Evolutionary conservation across 1,284 basidiomycete species (phyloP).

Genomic region (Heliocybe sulcata): DNA sequence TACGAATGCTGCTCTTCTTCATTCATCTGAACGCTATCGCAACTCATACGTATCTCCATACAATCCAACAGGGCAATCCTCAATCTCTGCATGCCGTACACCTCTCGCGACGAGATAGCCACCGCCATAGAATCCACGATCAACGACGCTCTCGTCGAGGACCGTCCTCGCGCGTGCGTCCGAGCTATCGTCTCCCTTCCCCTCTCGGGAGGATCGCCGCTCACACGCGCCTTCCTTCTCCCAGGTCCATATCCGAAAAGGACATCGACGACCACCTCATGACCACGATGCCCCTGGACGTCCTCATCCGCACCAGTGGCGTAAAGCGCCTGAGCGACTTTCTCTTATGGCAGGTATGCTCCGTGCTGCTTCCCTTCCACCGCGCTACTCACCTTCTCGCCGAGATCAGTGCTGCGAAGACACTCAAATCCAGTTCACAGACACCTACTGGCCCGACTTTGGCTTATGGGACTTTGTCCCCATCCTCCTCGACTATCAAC

Average conservation of each 20-base stretch:
- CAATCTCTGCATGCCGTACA: conserved; percentile 94
- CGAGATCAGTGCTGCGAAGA: conserved; percentile 59
- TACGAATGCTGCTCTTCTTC: not conserved
- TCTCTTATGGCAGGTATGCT: conserved; percentile 86
- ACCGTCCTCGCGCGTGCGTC: conserved; percentile 10
- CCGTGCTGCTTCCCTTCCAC: not conserved
- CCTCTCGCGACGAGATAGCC: conserved; percentile 89
- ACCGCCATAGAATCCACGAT: conserved; percentile 63
- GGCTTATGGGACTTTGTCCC: conserved; percentile 83
- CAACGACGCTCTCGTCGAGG: conserved; percentile 34
- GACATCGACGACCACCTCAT: conserved; percentile 63
- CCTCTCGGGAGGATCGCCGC: not conserved
- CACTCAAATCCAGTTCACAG: conserved; percentile 90
- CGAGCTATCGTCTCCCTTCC: conserved; percentile 7
- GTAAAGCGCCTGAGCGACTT: conserved; percentile 90
- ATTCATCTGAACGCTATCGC: not conserved
- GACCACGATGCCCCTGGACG: conserved; percentile 74
- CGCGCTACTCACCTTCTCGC: not conserved
- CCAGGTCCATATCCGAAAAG: conserved; percentile 55
- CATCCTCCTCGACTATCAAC: conserved; percentile 82
- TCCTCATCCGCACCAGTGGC: conserved; percentile 89
- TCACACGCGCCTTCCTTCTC: conserved; percentile 1
- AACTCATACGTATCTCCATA: not conserved
- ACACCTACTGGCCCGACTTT: conserved; percentile 93
- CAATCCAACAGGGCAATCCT: conserved; percentile 73